Percentiles rank a stretch among this genome's conserved stretches.
Evolutionary conservation across 2,329 filamentous ascomycete genomes (phyloP).

Genomic region (Colletotrichum cereale): DNA sequence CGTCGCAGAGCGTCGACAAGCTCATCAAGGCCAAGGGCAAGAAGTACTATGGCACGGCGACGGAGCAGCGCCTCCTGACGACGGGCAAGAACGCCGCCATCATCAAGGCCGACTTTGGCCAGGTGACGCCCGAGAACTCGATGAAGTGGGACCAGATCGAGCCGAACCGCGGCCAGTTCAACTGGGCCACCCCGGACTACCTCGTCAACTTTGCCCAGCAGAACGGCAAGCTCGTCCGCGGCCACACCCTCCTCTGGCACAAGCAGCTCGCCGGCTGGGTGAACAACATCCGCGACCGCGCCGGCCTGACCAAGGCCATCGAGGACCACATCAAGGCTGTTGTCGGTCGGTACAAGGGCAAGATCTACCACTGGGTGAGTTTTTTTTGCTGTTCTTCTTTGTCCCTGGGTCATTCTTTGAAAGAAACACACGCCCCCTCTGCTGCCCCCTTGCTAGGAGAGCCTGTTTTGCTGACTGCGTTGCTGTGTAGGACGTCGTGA

Average conservation of each 20-base stretch:
- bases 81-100: conserved; percentile 64
- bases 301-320: conserved; percentile 66
- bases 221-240: conserved; percentile 71
- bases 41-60: conserved; percentile 71
- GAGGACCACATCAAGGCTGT: conserved; percentile 70
- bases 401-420: not conserved
- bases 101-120: conserved; percentile 72
- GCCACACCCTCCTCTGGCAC: conserved; percentile 77
- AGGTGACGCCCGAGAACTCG: conserved; percentile 76
- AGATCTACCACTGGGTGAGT: conserved; percentile 68
- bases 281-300: conserved; percentile 63
- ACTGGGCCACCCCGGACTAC: conserved; percentile 67
- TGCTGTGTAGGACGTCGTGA: conserved; percentile 66
- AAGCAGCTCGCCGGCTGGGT: conserved; percentile 72
- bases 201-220: conserved; percentile 68
- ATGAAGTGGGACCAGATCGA: conserved; percentile 77
- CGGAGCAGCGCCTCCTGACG: conserved; percentile 66
- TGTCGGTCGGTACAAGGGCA: conserved; percentile 71
- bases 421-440: not conserved
- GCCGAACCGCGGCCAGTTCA: conserved; percentile 63
- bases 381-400: not conserved
- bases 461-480: not conserved
- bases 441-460: too few species aligned
- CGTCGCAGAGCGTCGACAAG: conserved; percentile 62
- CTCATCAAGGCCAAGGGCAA: conserved; percentile 74